Evolutionary conservation across 78 protist species (phyloP).

Genomic region (Mastigamoeba balamuthi): DNA sequence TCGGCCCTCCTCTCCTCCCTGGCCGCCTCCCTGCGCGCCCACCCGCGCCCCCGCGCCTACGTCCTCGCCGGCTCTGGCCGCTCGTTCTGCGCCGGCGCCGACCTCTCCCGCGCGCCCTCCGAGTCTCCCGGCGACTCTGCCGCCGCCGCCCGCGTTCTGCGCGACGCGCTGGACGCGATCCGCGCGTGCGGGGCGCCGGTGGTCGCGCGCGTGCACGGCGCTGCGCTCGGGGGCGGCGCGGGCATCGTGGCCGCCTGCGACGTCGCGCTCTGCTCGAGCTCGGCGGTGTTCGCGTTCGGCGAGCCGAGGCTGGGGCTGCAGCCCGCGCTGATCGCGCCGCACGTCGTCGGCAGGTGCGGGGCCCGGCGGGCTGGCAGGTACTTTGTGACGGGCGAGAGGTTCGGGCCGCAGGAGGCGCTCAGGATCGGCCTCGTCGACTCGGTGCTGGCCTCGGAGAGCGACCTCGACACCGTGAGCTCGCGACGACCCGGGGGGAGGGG

Average conservation of each 20-base stretch:
- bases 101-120: background rate
- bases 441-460: too few relatives aligned
- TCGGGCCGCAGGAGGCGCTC: background rate
- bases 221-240: conserved; percentile 5
- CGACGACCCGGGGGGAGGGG: too few relatives aligned
- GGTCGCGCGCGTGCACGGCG: conserved; percentile 1
- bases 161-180: background rate
- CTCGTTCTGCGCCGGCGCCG: conserved; percentile 6
- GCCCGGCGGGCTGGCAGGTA: background rate
- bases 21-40: background rate
- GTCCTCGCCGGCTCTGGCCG: background rate
- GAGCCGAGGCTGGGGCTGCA: background rate
- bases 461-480: too few relatives aligned
- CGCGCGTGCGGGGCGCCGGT: conserved; percentile 1
- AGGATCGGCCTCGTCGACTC: background rate
- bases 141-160: background rate
- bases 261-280: too few relatives aligned
- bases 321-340: background rate
- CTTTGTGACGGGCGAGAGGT: background rate
- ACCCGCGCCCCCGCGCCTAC: background rate
- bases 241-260: conserved; percentile 3
- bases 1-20: background rate
- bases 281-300: too few relatives aligned
- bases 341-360: background rate
- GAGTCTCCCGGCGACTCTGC: background rate